These are phyloP conservation scores for Pisolithus sp. DNA, from an alignment of 768 basidiomycete species.

Conservation along the genomic window DNA sequence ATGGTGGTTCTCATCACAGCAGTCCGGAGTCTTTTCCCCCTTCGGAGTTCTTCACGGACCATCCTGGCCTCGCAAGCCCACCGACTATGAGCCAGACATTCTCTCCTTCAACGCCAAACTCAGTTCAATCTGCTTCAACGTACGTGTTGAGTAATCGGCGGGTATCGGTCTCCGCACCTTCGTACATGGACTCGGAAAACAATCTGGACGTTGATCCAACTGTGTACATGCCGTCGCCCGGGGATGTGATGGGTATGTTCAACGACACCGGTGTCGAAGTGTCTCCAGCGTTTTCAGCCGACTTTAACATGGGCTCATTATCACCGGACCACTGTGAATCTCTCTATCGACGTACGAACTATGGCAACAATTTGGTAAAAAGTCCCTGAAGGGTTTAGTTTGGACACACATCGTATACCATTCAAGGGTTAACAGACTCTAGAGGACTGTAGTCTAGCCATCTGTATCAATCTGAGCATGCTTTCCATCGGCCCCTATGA, in stretches of 20 bases:
- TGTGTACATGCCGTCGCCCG: conserved; percentile 48
- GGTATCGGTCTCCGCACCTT: conserved; percentile 16
- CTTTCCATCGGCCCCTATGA: background rate
- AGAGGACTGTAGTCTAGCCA: conserved; percentile 2
- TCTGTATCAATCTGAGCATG: conserved; percentile 7
- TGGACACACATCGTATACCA: conserved; percentile 10
- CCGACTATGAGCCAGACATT: conserved; percentile 18
- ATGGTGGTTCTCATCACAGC: conserved; percentile 38
- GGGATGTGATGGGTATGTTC: conserved; percentile 59
- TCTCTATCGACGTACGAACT: conserved; percentile 21
- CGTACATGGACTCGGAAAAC: conserved; percentile 24
- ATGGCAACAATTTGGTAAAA: conserved; percentile 19
- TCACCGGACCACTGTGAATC: conserved; percentile 20
- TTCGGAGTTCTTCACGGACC: conserved; percentile 57
- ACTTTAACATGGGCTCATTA: conserved; percentile 24
- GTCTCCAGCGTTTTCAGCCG: conserved; percentile 26
- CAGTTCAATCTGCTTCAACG: conserved; percentile 10
- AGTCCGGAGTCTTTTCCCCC: conserved; percentile 65
- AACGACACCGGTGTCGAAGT: conserved; percentile 37
- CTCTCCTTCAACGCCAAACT: conserved; percentile 14
- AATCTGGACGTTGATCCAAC: conserved; percentile 44
- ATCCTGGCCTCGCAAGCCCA: conserved; percentile 18
- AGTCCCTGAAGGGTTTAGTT: conserved; percentile 16
- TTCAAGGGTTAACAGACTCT: conserved; percentile 4
- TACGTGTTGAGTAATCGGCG: conserved; percentile 23